These are phyloP conservation scores for Eruca vesicaria DNA, from an alignment of 441 rosid genomes.

Conservation along the genomic window DNA sequence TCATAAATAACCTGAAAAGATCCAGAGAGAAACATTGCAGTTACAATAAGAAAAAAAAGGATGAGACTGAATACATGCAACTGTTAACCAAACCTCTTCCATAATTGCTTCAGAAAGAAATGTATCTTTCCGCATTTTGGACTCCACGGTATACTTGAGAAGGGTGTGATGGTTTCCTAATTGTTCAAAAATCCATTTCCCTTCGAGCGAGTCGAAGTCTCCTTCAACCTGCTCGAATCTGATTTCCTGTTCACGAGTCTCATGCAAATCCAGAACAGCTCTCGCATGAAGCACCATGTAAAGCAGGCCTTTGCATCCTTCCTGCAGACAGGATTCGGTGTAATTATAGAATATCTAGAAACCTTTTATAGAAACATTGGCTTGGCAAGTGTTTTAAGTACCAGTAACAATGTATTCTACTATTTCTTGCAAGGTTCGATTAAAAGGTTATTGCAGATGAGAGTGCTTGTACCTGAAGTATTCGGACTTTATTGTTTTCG, in stretches of 20 bases:
- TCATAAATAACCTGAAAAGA: conserved; percentile 78
- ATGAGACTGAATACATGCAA: background rate
- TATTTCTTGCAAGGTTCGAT: background rate
- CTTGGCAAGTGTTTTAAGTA: conserved; percentile 7
- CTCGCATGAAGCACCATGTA: conserved; percentile 99
- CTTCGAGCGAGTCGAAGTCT: conserved; percentile 86
- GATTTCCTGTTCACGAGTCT: conserved; percentile 79
- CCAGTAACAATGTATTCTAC: background rate
- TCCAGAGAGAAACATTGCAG: conserved; percentile 2
- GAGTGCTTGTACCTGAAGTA: conserved; percentile 71
- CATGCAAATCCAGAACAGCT: conserved; percentile 84
- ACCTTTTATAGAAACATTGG: background rate
- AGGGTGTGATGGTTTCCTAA: conserved; percentile 89
- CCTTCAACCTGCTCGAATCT: conserved; percentile 95
- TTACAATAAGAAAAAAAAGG: background rate
- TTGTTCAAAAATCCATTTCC: conserved; percentile 92
- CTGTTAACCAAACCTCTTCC: conserved; percentile 72
- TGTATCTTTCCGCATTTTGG: conserved; percentile 86
- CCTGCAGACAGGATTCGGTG: conserved; percentile 49
- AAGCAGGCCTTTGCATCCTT: conserved; percentile 93
- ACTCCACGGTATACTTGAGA: conserved; percentile 84
- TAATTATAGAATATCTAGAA: conserved; percentile 1
- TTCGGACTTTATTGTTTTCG: conserved; percentile 89
- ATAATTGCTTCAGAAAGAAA: conserved; percentile 95
- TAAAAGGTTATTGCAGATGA: background rate